These are phyloP conservation scores for Helotiales sp. DNA, from an alignment of 2,329 filamentous ascomycete species.

Conservation along the genomic window DNA sequence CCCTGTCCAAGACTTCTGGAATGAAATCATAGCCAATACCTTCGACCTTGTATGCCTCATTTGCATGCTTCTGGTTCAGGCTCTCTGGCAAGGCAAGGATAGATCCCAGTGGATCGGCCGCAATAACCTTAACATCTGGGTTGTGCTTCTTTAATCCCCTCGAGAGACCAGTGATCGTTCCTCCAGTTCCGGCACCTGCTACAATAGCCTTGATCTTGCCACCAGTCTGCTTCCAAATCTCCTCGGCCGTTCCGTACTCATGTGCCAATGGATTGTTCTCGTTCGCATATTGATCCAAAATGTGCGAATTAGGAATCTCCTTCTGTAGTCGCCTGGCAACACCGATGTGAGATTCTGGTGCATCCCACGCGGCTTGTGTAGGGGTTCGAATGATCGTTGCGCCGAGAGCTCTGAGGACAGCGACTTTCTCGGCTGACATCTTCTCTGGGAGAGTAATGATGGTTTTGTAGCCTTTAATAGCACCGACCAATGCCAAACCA, in stretches of 20 bases:
- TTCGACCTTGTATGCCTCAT: conserved; percentile 94
- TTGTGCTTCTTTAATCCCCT: conserved; percentile 87
- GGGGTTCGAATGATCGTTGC: conserved; percentile 98
- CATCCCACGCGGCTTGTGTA: conserved; percentile 92
- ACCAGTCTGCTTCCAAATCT: conserved; percentile 89
- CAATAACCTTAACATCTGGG: conserved; percentile 80
- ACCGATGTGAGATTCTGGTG: conserved; percentile 94
- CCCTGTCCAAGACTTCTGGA: conserved; percentile 84
- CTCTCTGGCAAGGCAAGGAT: conserved; percentile 80
- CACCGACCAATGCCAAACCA: conserved; percentile 87
- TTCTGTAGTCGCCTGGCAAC: conserved; percentile 88
- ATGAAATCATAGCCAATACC: conserved; percentile 99
- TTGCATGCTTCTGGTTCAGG: conserved; percentile 77
- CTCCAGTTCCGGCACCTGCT: conserved; percentile 91
- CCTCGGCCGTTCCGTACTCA: conserved; percentile 90
- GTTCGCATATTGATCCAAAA: conserved; percentile 95
- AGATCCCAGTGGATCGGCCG: conserved; percentile 89
- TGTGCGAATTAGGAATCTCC: conserved; percentile 95
- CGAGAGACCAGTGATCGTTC: conserved; percentile 89
- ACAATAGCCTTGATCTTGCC: conserved; percentile 82
- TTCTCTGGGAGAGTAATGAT: conserved; percentile 99
- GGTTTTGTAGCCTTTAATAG: conserved; percentile 96
- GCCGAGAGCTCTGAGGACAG: conserved; percentile 87
- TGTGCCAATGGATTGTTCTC: conserved; percentile 89
- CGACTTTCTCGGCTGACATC: conserved; percentile 98